Percentiles rank a stretch among this genome's conserved stretches.
These are phyloP conservation scores for Coniochaeta sp. DNA, from an alignment of 2,329 filamentous ascomycete species.

Conservation along the genomic window DNA sequence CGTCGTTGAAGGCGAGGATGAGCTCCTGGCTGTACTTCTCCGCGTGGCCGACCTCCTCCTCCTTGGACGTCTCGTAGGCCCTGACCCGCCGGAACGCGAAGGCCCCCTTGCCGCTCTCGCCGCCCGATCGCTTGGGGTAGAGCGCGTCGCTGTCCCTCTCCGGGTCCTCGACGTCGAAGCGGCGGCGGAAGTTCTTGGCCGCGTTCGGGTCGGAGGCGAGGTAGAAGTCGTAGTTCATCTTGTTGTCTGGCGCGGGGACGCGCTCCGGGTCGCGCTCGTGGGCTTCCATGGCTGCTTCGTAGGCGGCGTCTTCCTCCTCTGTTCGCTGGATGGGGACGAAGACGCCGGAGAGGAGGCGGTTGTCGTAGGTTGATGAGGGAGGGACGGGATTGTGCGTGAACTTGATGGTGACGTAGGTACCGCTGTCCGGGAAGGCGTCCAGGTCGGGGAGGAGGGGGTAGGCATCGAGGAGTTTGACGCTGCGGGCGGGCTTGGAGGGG, in stretches of 20 bases:
- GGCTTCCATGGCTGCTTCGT: slow-evolving; percentile 41
- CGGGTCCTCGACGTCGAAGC: slow-evolving; percentile 51
- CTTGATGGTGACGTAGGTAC: slow-evolving; percentile 63
- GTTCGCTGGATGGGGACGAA: slow-evolving; percentile 53
- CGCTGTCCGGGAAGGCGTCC: slow-evolving; percentile 62
- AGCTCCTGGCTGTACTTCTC: slow-evolving; percentile 60
- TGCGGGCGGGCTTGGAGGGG: slow-evolving; percentile 50
- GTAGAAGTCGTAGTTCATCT: slow-evolving; percentile 62
- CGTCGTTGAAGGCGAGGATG: slow-evolving; percentile 51
- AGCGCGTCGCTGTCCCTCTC: slow-evolving; percentile 46
- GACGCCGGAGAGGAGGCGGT: slow-evolving; percentile 53
- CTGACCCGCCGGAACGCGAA: slow-evolving; percentile 58
- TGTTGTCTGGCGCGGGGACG: slow-evolving; percentile 48
- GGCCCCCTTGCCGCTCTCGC: slow-evolving; percentile 35
- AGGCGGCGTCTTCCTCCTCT: slow-evolving; percentile 45
- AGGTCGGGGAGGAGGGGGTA: slow-evolving; percentile 59
- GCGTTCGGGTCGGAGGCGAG: slow-evolving; percentile 42
- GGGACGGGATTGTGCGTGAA: slow-evolving; percentile 59
- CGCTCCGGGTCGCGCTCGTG: slow-evolving; percentile 50
- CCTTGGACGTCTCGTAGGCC: slow-evolving; percentile 56
- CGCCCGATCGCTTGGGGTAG: slow-evolving; percentile 37
- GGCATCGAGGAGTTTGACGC: slow-evolving; percentile 51
- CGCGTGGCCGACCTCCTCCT: slow-evolving; percentile 47
- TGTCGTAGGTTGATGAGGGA: slow-evolving; percentile 46
- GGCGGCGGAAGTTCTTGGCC: slow-evolving; percentile 49